Base-by-base conservation (phyloP, 2,329 filamentous ascomycete genomes). In the Acrodontium crateriforme region DNA sequence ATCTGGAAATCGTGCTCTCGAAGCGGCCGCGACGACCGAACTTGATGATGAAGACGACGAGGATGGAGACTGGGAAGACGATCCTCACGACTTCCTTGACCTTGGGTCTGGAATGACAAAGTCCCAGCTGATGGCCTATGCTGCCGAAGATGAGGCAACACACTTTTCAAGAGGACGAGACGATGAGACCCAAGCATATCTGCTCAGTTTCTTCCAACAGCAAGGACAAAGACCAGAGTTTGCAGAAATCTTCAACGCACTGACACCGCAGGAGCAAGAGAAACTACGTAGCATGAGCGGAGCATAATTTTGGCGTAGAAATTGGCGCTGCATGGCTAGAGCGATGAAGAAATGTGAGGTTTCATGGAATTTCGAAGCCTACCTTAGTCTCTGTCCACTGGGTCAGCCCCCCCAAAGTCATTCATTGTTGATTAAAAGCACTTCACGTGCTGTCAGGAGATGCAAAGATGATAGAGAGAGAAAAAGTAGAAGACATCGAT, bases 171-270 rank as follows among this genome's bases (percentile, higher is more conserved):
- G 84, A 29, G 71, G 78, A 46, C 71, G 76, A 18, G 87, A 95
- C 49, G 83, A 94, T 48, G 84, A 93, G 63, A 93, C 85, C 6
- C 82, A 92, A 51, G 71, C 69, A 3, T 93, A 83, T 52, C 62
- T 95, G 25, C 67, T 73, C 1, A 73, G 85, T 9, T 94, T 92
- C 59, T 94, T 94, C 58, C 62, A 58, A 23, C 56, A 60, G 22
- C 61, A 64, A 24, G 65, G 61, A 9, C 51, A 55, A n/a, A 66
- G 65, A 38, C 54, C 60, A 2, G 66, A 58, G 9, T 75, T 75
- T 44, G 56, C 56, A 16, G 62, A 65, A 27, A 49, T 71, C 14
- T 76, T 69, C 49, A 54, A 49, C 10, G 54, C 59, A n/a, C 44
- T 76, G 39, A 71, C 54, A 2, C 52, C 58, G 9, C 57, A 61